Conservation (phyloP, 176 grass and related monocot genomes). For the Cymbopogon citratus region DNA sequence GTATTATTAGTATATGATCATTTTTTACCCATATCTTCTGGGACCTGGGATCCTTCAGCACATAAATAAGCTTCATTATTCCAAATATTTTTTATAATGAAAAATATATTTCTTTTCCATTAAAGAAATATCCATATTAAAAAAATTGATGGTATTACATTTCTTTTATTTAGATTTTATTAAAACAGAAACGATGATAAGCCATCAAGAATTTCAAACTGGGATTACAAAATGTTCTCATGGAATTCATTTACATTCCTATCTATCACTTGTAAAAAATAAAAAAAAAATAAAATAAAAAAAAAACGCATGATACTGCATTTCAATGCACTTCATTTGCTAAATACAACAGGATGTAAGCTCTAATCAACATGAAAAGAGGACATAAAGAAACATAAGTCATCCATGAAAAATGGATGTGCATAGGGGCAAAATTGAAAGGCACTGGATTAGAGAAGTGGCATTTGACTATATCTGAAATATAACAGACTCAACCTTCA, state of each 20-base stretch:
- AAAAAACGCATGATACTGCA: not conserved
- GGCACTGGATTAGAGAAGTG: not conserved
- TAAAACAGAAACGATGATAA: not conserved
- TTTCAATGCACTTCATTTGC: not conserved
- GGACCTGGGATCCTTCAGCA: not conserved
- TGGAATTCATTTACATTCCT: not conserved
- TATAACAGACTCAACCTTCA: conserved; percentile 41
- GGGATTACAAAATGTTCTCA: conserved; percentile 2
- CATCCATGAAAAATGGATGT: not conserved
- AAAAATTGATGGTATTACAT: not conserved
- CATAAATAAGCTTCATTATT: not conserved
- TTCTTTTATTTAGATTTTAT: not conserved
- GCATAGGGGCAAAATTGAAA: not conserved
- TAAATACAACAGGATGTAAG: not conserved
- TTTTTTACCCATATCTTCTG: not conserved
- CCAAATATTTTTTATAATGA: not conserved
- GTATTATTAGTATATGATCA: not conserved
- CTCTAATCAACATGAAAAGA: not conserved
- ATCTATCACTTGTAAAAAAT: not conserved
- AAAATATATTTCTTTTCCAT: not conserved
- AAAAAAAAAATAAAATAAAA: too few relatives aligned
- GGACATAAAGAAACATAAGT: not conserved
- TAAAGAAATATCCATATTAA: not conserved
- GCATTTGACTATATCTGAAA: not conserved
- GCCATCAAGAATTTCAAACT: not conserved